Conservation (phyloP, 2,329 filamentous ascomycete genomes). For the Penicillium hordei region DNA sequence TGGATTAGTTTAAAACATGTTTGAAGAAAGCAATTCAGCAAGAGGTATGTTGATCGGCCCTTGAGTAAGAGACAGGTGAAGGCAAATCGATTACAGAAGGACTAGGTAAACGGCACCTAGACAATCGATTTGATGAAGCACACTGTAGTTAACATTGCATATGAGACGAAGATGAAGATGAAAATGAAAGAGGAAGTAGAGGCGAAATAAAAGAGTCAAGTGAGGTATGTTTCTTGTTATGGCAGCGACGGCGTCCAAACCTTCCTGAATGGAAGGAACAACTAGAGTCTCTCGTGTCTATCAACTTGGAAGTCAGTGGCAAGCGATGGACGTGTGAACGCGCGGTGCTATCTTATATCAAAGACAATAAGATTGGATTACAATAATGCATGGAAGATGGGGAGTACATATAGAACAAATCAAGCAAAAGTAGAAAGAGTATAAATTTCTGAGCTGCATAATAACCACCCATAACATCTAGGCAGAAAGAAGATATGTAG, state of each 20-base stretch:
- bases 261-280: background rate
- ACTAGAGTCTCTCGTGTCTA: too few relatives aligned
- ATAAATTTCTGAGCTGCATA: background rate
- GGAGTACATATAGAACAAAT: background rate
- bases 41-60: background rate
- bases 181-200: background rate
- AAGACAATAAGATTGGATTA: background rate
- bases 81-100: background rate
- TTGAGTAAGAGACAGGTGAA: background rate
- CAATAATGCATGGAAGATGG: background rate
- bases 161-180: background rate
- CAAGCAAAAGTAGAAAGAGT: background rate
- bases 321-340: background rate
- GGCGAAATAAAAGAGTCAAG: background rate
- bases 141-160: background rate
- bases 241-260: background rate
- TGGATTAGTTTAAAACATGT: background rate
- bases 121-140: background rate
- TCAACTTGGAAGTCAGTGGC: background rate
- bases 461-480: background rate
- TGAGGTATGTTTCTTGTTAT: background rate
- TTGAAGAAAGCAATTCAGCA: background rate
- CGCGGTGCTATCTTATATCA: background rate
- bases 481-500: background rate
- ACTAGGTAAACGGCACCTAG: background rate